These are phyloP conservation scores for Penicillium sp. DNA, from an alignment of 2,329 filamentous ascomycete species.

Conservation along the genomic window DNA sequence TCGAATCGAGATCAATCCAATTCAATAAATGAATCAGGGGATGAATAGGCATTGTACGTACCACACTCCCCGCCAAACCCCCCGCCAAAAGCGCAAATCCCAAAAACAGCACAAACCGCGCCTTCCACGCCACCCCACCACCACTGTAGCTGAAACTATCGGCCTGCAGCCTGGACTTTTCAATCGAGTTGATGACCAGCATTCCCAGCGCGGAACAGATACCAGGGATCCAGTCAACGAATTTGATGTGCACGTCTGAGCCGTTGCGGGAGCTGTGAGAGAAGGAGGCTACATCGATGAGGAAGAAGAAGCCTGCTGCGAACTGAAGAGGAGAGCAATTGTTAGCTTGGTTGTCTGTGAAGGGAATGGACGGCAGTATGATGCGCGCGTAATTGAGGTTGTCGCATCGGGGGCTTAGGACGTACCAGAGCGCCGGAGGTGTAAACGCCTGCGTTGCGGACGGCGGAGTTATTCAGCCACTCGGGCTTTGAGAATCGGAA, in stretches of 20 bases:
- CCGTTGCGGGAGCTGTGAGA: conserved; percentile 65
- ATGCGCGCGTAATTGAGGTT: no score
- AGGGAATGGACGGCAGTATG: not conserved
- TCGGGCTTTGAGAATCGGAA: conserved; percentile 70
- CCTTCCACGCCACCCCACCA: conserved; percentile 71
- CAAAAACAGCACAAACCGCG: conserved; percentile 68
- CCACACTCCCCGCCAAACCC: conserved; percentile 67
- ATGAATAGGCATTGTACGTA: conserved; percentile 37
- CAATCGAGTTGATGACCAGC: conserved; percentile 73
- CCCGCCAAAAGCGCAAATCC: conserved; percentile 71
- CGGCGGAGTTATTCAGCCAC: conserved; percentile 68
- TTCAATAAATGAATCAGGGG: no score
- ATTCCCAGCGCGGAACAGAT: conserved; percentile 72
- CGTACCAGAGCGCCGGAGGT: conserved; percentile 66
- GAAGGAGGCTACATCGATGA: conserved; percentile 68
- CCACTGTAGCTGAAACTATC: conserved; percentile 69
- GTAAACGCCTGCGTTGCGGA: conserved; percentile 68
- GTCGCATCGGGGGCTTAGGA: conserved; percentile 7
- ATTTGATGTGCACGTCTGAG: conserved; percentile 66
- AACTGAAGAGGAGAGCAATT: conserved; percentile 53
- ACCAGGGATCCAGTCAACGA: conserved; percentile 72
- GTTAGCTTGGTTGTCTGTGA: not conserved
- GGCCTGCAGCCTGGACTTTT: conserved; percentile 66
- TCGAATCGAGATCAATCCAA: no score
- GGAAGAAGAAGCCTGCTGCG: conserved; percentile 69